Conservation (phyloP, 306 rosid genomes). For the Fragaria ananassa region DNA sequence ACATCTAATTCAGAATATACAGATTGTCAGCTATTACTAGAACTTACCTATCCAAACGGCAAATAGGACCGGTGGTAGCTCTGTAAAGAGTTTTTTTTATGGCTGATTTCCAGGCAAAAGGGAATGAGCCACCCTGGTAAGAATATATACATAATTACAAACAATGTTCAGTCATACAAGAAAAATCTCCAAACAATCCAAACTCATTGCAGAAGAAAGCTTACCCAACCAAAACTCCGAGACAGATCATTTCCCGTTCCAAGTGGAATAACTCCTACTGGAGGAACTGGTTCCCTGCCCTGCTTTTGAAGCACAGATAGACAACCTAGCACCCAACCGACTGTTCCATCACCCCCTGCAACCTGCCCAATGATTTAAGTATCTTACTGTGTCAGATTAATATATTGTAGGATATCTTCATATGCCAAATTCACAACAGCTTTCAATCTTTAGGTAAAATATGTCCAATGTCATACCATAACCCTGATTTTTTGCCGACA, state of each 20-base stretch:
- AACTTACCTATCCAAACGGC: constrained; percentile 70
- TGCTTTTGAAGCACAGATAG: constrained; percentile 56
- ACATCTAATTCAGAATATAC: constrained; percentile 6
- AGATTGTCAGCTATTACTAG: not conserved
- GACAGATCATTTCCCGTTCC: constrained; percentile 97
- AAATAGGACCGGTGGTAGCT: constrained; percentile 57
- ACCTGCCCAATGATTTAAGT: constrained; percentile 60
- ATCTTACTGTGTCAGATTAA: too few species aligned
- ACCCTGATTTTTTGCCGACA: constrained; percentile 75
- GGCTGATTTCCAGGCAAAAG: constrained; percentile 88
- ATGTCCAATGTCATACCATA: constrained; percentile 54
- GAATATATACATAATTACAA: constrained; percentile 8
- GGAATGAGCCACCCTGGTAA: constrained; percentile 94
- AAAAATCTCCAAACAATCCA: constrained; percentile 20
- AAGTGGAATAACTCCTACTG: constrained; percentile 83
- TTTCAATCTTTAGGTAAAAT: constrained; percentile 1
- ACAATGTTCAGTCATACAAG: constrained; percentile 28
- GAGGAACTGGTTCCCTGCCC: constrained; percentile 72
- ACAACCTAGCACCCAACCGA: constrained; percentile 97
- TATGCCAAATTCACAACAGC: constrained; percentile 4
- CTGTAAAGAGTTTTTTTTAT: constrained; percentile 62
- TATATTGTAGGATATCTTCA: not conserved
- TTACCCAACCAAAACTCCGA: constrained; percentile 92
- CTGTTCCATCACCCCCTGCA: constrained; percentile 99
- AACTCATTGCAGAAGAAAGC: constrained; percentile 29